Percentiles rank a stretch among this genome's conserved stretches.
phyloP scores from a whole-genome alignment of 2,329 filamentous ascomycete genomes.

The Neofusicoccum laricinum region DNA sequence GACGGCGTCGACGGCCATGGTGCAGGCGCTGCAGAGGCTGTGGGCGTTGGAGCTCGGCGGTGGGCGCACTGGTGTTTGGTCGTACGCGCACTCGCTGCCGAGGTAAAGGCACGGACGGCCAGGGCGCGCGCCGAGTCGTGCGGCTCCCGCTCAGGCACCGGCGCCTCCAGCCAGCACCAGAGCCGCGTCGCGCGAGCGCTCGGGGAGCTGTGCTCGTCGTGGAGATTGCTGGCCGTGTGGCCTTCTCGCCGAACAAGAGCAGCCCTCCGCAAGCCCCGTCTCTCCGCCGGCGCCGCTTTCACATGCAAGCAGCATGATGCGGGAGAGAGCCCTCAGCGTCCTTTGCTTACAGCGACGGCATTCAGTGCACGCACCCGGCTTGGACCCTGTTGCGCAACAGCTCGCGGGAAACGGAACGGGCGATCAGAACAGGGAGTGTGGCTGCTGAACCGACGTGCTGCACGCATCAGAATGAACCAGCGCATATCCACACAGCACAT shows the following conservation, averaged over 20 bases:
- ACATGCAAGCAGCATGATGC: neutral
- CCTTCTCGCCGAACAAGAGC: neutral
- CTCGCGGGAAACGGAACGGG: neutral
- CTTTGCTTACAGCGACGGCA: too few species aligned
- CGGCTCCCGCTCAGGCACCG: neutral
- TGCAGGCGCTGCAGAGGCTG: neutral
- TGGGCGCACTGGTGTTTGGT: neutral
- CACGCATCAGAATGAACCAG: too few species aligned
- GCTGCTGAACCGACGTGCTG: too few species aligned
- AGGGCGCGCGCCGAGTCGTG: neutral
- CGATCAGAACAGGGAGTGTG: too few species aligned
- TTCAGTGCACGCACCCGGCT: neutral
- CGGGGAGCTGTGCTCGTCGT: too few species aligned
- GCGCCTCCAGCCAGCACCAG: too few species aligned
- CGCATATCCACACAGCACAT: neutral
- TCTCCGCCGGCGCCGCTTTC: neutral
- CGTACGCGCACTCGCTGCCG: neutral
- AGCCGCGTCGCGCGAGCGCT: too few species aligned
- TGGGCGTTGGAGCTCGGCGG: slow-evolving; percentile 3
- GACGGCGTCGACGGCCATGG: slow-evolving; percentile 13
- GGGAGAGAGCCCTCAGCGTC: too few species aligned
- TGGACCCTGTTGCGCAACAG: too few species aligned
- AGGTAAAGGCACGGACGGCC: slow-evolving; percentile 3
- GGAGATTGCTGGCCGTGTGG: too few species aligned
- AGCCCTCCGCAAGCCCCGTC: neutral